Base-by-base conservation (phyloP, 164 flowering plant genomes). In the Macadamia tetraphylla region DNA sequence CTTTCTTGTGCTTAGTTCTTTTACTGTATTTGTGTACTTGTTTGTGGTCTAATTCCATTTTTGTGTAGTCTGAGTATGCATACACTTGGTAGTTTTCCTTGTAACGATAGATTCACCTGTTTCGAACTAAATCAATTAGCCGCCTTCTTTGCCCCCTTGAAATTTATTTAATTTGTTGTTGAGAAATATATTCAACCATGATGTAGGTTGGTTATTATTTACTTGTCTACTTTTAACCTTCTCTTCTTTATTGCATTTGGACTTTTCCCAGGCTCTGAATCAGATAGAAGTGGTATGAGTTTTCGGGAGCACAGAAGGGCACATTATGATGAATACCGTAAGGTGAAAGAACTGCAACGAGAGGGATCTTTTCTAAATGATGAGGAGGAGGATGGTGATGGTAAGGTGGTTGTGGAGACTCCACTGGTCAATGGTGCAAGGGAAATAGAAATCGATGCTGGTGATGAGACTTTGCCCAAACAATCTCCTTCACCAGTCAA, bases 321-420 rank as follows among this genome's bases (percentile, higher is more conserved):
- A 52, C 99, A 95, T 62, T 95, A 95, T 72, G 92, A 95, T 53
- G 99, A 95, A 80, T 95, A 77, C 64, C 81, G 60, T 44, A 91
- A 83, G 73, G 90, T 88, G 73, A 91, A 83, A 77, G 96, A 91
- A 73, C 90, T 88, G 58, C 78, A 76, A 59, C 64, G 74, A 29
- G 72, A 81, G 49, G 91, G 90, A 29, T 86, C 92, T 11, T 66
- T 79, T 1, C 40, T 74, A n/a, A 90, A 85, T 17, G 88, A 87
- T 31, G 91, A 74, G 63, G 78, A 71, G 10, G 83, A 82, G 15
- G 89, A 83, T 29, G 81, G 67, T 29, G 74, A 40, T 62, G 60
- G 65, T 29, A 71, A 35, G 51, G 78, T 48, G 68, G 63, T 53
- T 57, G 62, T 52, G 48, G 76, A 35, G 3, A 56, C 29, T 9